Conservation (phyloP, 1,139 yeast species). For the Magnusiomyces ingens region DNA sequence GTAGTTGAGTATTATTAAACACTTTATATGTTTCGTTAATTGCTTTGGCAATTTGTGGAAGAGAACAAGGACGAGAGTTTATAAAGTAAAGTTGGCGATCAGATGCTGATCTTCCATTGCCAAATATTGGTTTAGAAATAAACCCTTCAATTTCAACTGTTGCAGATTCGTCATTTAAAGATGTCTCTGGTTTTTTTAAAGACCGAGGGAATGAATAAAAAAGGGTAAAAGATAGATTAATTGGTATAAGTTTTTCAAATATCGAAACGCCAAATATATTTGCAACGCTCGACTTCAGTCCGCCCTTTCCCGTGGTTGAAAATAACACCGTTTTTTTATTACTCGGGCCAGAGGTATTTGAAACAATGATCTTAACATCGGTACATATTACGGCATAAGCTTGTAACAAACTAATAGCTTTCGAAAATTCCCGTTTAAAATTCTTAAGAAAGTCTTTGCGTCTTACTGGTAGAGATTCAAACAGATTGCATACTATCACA, state of each 20-base stretch:
- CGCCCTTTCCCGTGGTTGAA: conserved; percentile 43
- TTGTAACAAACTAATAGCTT: conserved; percentile 55
- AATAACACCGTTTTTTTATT: conserved; percentile 20
- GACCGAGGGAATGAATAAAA: neutral
- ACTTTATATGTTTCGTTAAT: conserved; percentile 67
- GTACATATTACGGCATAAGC: conserved; percentile 60
- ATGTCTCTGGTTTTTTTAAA: neutral
- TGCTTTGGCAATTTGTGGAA: conserved; percentile 50
- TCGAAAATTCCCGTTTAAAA: conserved; percentile 62
- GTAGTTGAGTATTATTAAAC: conserved; percentile 67
- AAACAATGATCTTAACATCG: conserved; percentile 51
- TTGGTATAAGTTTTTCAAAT: conserved; percentile 45
- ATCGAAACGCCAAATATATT: conserved; percentile 67
- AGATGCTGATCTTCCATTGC: conserved; percentile 59
- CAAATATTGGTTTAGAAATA: conserved; percentile 71
- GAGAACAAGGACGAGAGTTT: conserved; percentile 66
- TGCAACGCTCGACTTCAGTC: conserved; percentile 49
- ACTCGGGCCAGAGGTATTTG: conserved; percentile 31
- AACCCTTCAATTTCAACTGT: conserved; percentile 46
- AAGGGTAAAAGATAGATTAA: conserved; percentile 9
- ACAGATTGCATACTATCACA: conserved; percentile 45
- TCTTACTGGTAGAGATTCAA: conserved; percentile 56
- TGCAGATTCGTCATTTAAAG: conserved; percentile 18
- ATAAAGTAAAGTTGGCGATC: conserved; percentile 73
- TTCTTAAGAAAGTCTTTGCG: conserved; percentile 64